Evolutionary conservation across 1,284 basidiomycete species (phyloP).

Genomic region (Ceratobasidium sp.): DNA sequence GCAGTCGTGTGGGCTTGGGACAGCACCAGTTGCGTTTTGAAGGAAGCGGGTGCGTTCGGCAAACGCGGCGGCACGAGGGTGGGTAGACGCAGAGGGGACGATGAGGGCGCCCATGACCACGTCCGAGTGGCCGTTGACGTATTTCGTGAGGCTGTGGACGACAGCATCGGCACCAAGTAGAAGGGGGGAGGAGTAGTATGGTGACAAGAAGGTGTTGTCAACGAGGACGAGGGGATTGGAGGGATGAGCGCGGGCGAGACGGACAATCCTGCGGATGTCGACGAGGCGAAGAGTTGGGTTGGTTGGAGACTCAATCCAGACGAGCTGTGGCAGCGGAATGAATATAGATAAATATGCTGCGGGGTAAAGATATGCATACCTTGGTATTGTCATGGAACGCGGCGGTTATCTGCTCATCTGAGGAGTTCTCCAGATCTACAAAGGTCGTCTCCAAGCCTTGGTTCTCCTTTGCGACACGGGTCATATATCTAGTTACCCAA

Average conservation of each 20-base stretch:
- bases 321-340: constrained; percentile 67
- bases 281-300: constrained; percentile 94
- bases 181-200: constrained; percentile 92
- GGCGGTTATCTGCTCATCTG: constrained; percentile 73
- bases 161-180: constrained; percentile 87
- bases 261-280: constrained; percentile 75
- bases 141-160: constrained; percentile 86
- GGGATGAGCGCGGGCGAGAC: constrained; percentile 69
- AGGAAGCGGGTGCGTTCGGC: constrained; percentile 80
- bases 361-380: constrained; percentile 59
- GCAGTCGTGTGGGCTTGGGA: constrained; percentile 89
- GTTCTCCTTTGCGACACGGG: constrained; percentile 76
- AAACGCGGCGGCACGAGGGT: constrained; percentile 57
- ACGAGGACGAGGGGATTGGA: constrained; percentile 81
- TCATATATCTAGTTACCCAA: constrained; percentile 62
- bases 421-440: constrained; percentile 81
- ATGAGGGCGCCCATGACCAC: constrained; percentile 89
- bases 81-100: constrained; percentile 67
- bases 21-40: constrained; percentile 91
- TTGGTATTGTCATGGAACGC: constrained; percentile 84
- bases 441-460: constrained; percentile 85
- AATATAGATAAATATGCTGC: constrained; percentile 12
- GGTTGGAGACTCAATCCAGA: constrained; percentile 97
- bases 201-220: constrained; percentile 93
- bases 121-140: constrained; percentile 94